Percentiles rank a stretch among this genome's conserved stretches.
Evolutionary conservation across 306 rosid species (phyloP).

Genomic region (Lupinus albus): DNA sequence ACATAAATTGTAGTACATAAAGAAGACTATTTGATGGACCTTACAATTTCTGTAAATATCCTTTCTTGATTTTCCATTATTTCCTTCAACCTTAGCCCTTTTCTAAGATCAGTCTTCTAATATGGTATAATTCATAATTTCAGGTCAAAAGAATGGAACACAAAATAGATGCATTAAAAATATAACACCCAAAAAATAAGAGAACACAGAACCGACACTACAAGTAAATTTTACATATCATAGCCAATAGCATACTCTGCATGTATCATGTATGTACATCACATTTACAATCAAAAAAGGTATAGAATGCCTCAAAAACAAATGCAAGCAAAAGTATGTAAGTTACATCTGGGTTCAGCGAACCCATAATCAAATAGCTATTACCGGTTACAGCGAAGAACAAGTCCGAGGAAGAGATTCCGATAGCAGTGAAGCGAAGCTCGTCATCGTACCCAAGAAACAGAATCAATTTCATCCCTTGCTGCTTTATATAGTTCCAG

Average conservation of each 20-base stretch:
- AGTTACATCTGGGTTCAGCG: not conserved
- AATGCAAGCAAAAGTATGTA: constrained; percentile 5
- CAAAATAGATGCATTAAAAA: too few species aligned
- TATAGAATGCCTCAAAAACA: constrained; percentile 14
- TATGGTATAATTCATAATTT: too few species aligned
- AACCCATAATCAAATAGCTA: not conserved
- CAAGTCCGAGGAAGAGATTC: constrained; percentile 14
- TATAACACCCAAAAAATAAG: too few species aligned
- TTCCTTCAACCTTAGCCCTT: too few species aligned
- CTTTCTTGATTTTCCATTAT: too few species aligned
- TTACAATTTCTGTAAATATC: too few species aligned
- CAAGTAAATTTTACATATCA: not conserved
- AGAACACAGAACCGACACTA: not conserved
- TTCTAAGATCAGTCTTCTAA: not conserved
- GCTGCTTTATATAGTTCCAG: constrained; percentile 93
- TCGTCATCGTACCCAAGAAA: constrained; percentile 86
- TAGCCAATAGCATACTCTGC: not conserved
- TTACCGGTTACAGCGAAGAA: constrained; percentile 35
- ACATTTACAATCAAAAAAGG: constrained; percentile 1
- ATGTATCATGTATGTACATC: not conserved
- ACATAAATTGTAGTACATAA: too few species aligned
- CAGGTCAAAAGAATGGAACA: too few species aligned
- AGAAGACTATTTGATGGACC: too few species aligned
- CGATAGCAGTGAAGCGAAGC: constrained; percentile 9
- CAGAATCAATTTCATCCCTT: constrained; percentile 92